Evolutionary conservation across 2,329 filamentous ascomycete genomes (phyloP).

Genomic region (Didymella glomerata): DNA sequence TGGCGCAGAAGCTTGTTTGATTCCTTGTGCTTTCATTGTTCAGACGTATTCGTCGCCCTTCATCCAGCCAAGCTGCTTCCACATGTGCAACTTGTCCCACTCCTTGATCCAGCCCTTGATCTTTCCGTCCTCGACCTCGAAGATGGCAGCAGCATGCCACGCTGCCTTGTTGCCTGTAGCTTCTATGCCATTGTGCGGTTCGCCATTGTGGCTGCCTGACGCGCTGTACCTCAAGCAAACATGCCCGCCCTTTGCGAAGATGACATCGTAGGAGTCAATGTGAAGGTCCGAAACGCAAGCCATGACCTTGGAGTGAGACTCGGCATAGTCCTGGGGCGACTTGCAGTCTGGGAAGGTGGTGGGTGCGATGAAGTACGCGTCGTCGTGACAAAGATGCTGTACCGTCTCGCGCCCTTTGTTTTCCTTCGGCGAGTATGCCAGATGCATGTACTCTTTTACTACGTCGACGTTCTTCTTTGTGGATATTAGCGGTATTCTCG

Average conservation of each 20-base stretch:
- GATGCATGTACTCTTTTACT: conserved; percentile 51
- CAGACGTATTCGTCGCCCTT: conserved; percentile 18
- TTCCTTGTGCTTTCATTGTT: background rate
- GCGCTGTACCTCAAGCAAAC: conserved; percentile 51
- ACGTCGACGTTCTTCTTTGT: conserved; percentile 30
- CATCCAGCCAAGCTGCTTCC: conserved; percentile 29
- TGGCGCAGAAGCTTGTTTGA: background rate
- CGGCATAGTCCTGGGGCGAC: conserved; percentile 44
- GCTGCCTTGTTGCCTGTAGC: conserved; percentile 42
- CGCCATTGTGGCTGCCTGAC: conserved; percentile 47
- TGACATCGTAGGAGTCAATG: conserved; percentile 49
- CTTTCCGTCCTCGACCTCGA: conserved; percentile 50
- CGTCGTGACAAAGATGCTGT: conserved; percentile 44
- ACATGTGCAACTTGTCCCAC: conserved; percentile 45
- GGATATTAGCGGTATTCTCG: background rate
- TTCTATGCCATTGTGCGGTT: conserved; percentile 50
- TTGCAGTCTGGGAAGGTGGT: conserved; percentile 48
- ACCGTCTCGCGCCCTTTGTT: conserved; percentile 34
- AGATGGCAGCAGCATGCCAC: conserved; percentile 53
- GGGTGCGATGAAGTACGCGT: conserved; percentile 48
- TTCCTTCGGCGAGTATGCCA: conserved; percentile 49
- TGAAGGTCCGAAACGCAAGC: conserved; percentile 46
- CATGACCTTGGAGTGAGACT: conserved; percentile 51
- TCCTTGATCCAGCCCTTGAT: conserved; percentile 51
- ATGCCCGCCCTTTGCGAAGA: conserved; percentile 49